phyloP scores from a whole-genome alignment of 225 moss, liverwort and hornwort genomes.

The Lunularia cruciata region DNA sequence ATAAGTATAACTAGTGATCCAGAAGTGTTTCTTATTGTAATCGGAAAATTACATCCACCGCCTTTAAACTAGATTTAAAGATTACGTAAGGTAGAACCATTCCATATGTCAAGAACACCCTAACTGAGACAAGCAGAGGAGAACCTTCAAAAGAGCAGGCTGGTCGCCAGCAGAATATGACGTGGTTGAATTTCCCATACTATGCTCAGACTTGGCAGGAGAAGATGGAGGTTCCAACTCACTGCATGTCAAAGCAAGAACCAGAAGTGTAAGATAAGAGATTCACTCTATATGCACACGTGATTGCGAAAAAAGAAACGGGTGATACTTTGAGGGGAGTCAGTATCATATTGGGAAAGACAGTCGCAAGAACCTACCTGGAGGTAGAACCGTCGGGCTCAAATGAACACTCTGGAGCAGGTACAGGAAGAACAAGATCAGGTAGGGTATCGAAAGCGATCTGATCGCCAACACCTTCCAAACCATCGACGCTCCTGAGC shows the following conservation, averaged over 20 bases:
- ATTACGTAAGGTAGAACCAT: neutral
- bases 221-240: conserved; percentile 6
- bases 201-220: conserved; percentile 21
- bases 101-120: no score
- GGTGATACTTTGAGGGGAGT: no score
- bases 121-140: neutral
- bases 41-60: no score
- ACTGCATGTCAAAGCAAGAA: conserved; percentile 21
- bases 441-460: conserved; percentile 19
- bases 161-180: conserved; percentile 14
- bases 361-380: no score
- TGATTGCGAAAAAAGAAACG: no score
- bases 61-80: no score
- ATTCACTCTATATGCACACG: neutral
- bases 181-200: conserved; percentile 12
- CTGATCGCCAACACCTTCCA: conserved; percentile 28
- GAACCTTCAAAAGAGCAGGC: conserved; percentile 17
- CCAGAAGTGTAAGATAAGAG: neutral
- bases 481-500: conserved; percentile 50
- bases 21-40: no score
- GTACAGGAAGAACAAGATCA: conserved; percentile 21
- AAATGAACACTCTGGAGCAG: conserved; percentile 24
- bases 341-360: no score
- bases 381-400: conserved; percentile 25
- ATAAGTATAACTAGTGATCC: no score